Conservation (phyloP, 2,329 filamentous ascomycete species). For the Sporothrix euskadiensis region DNA sequence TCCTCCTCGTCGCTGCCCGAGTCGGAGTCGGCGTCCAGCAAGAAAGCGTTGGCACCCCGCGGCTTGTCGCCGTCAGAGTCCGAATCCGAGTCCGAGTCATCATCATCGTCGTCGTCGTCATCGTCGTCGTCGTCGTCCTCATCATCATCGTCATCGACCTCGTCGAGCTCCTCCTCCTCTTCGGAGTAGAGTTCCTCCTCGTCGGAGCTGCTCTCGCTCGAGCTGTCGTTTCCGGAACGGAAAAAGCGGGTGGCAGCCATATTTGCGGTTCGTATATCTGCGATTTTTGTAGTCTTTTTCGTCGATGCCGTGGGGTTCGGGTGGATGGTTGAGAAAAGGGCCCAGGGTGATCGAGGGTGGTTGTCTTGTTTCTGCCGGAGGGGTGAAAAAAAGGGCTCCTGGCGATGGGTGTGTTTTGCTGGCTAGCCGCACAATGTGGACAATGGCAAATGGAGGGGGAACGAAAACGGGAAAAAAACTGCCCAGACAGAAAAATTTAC, state of each 20-base stretch:
- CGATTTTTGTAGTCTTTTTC: neutral
- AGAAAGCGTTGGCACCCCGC: constrained; percentile 77
- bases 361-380: neutral
- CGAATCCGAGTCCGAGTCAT: constrained; percentile 47
- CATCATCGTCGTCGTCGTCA: constrained; percentile 47
- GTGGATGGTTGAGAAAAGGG: neutral
- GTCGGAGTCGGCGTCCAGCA: constrained; percentile 64
- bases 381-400: neutral
- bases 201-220: constrained; percentile 91
- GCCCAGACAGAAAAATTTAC: constrained; percentile 28
- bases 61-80: constrained; percentile 62
- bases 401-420: constrained; percentile 16
- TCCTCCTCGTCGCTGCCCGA: constrained; percentile 86
- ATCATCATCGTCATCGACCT: constrained; percentile 65
- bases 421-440: constrained; percentile 24
- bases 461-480: constrained; percentile 29
- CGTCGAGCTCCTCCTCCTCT: constrained; percentile 62
- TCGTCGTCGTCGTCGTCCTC: constrained; percentile 62
- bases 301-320: constrained; percentile 13
- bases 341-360: neutral
- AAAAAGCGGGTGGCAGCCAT: constrained; percentile 89
- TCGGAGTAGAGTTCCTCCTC: constrained; percentile 93
- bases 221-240: constrained; percentile 88
- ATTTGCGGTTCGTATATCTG: constrained; percentile 40
- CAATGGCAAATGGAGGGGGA: constrained; percentile 25